These are phyloP conservation scores for Aspergillus pseudoterreus DNA, from an alignment of 2,329 filamentous ascomycete genomes.

Conservation along the genomic window DNA sequence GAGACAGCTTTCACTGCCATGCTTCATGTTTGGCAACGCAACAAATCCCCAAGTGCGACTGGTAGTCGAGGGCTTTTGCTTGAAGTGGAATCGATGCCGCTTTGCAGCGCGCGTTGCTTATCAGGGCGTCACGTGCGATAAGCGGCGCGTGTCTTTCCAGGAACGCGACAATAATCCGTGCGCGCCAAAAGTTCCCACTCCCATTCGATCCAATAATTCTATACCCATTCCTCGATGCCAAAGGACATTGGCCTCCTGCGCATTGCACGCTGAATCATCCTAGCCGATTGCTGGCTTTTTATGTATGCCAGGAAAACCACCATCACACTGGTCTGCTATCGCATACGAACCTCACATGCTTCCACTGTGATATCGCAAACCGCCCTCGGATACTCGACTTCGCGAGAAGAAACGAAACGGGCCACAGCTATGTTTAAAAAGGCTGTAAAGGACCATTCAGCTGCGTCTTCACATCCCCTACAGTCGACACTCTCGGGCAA, in stretches of 20 bases:
- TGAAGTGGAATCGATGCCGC: constrained; percentile 4
- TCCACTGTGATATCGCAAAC: constrained; percentile 15
- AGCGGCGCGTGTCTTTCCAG: constrained; percentile 6
- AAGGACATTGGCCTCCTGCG: too few species aligned
- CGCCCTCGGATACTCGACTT: constrained; percentile 24
- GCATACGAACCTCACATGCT: constrained; percentile 19
- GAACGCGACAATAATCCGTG: constrained; percentile 7
- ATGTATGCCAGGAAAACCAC: constrained; percentile 24
- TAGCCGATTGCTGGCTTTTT: constrained; percentile 8
- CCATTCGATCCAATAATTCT: too few species aligned
- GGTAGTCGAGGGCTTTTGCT: constrained; percentile 4
- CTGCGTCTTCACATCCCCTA: constrained; percentile 28
- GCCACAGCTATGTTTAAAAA: constrained; percentile 37
- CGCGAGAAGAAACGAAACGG: constrained; percentile 13
- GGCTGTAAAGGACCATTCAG: constrained; percentile 38
- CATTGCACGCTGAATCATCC: too few species aligned
- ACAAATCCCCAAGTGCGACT: constrained; percentile 1
- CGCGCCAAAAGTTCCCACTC: background rate
- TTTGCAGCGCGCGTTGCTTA: constrained; percentile 14
- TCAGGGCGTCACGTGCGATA: constrained; percentile 21
- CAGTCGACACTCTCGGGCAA: constrained; percentile 26
- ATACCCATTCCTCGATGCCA: too few species aligned
- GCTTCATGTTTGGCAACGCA: constrained; percentile 32
- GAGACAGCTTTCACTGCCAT: constrained; percentile 36
- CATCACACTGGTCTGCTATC: constrained; percentile 17